Evolutionary conservation across 257 asterid genomes (phyloP).

Genomic region (Euphrasia confusa): DNA sequence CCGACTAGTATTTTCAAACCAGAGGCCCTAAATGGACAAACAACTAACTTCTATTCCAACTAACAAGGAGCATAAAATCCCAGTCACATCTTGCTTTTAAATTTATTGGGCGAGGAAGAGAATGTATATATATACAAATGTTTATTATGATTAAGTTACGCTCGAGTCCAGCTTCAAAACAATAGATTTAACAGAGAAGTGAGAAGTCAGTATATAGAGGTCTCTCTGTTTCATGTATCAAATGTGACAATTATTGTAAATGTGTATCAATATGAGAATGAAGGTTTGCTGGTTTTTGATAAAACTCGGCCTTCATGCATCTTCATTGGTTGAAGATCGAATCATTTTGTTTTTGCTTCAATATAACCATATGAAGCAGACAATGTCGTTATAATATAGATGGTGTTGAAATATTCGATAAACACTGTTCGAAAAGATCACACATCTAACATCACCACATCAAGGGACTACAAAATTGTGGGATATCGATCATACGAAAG

Average conservation of each 20-base stretch:
- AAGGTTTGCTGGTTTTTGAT: neutral
- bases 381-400: too few relatives aligned
- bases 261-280: neutral
- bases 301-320: neutral
- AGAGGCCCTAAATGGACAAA: slow-evolving; percentile 15
- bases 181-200: neutral
- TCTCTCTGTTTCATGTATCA: neutral
- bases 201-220: too few relatives aligned
- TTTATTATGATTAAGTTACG: too few relatives aligned
- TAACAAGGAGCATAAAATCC: slow-evolving; percentile 10
- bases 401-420: too few relatives aligned
- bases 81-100: slow-evolving; percentile 8
- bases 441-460: too few relatives aligned
- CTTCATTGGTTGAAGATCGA: neutral
- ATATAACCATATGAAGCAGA: too few relatives aligned
- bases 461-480: too few relatives aligned
- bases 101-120: slow-evolving; percentile 3
- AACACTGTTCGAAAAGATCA: too few relatives aligned
- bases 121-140: neutral
- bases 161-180: too few relatives aligned
- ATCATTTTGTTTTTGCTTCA: neutral
- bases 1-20: slow-evolving; percentile 43
- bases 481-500: too few relatives aligned
- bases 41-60: slow-evolving; percentile 22
- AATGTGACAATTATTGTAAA: too few relatives aligned